Conservation (phyloP, 345 rosid genomes). For the Populus alba region DNA sequence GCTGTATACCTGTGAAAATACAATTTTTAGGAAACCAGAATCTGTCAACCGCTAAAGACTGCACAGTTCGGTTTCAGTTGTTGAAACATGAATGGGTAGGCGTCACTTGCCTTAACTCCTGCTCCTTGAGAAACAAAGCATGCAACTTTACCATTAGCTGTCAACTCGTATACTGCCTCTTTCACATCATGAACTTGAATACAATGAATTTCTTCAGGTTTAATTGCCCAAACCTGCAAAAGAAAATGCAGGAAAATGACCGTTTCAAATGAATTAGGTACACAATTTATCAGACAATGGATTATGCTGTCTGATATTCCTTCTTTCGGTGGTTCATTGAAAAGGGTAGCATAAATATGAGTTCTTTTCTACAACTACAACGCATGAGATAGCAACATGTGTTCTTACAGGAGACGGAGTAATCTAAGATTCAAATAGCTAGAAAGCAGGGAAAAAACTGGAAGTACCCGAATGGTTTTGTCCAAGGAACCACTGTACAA, state of each 20-base stretch:
- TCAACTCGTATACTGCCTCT: constrained; percentile 46
- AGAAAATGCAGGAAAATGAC: background rate
- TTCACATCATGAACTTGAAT: constrained; percentile 64
- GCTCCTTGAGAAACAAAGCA: constrained; percentile 53
- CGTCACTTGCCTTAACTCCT: constrained; percentile 51
- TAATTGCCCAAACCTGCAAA: constrained; percentile 54
- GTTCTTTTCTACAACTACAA: background rate
- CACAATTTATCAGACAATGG: too few species aligned
- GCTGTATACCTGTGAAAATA: constrained; percentile 44
- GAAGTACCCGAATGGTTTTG: constrained; percentile 53
- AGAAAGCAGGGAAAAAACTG: background rate
- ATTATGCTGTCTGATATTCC: too few species aligned
- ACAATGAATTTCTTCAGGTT: constrained; percentile 51
- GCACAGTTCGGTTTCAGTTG: background rate
- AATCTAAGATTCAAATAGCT: constrained; percentile 9
- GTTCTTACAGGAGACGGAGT: background rate
- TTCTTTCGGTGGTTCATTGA: too few species aligned
- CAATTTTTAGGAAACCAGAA: background rate
- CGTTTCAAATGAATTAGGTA: background rate
- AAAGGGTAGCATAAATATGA: background rate
- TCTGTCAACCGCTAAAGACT: background rate
- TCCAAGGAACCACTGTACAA: constrained; percentile 64
- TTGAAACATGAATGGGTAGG: background rate
- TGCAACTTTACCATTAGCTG: constrained; percentile 45
- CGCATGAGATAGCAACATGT: background rate